Evolutionary conservation across 73 alveolate genomes (phyloP).

Genomic region (Paramecium bursaria): DNA sequence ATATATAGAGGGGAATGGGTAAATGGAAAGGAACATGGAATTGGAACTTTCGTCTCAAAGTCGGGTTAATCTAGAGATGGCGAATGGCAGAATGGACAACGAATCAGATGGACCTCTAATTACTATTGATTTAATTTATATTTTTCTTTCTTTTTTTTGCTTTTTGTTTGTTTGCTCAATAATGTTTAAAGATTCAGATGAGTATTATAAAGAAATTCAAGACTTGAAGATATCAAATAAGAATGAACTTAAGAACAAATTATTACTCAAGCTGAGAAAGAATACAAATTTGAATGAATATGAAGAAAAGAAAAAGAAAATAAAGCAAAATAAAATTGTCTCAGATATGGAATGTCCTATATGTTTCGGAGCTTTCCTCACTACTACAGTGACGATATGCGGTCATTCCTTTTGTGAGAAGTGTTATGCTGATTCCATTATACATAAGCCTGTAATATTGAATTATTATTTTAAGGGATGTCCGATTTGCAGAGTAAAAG

Average conservation of each 20-base stretch:
- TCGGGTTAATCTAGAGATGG: slow-evolving; percentile 4
- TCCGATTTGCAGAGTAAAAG: slow-evolving; percentile 71
- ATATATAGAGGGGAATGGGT: slow-evolving; percentile 51
- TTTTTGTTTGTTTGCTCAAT: too few species aligned
- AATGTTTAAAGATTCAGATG: slow-evolving; percentile 30
- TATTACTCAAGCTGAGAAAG: slow-evolving; percentile 22
- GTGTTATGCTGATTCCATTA: slow-evolving; percentile 75
- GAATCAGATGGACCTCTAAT: slow-evolving; percentile 42
- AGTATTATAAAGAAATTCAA: slow-evolving; percentile 23
- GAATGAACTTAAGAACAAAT: background rate
- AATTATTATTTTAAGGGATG: slow-evolving; percentile 56
- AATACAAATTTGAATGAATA: background rate
- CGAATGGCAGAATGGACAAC: slow-evolving; percentile 56
- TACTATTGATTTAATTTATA: too few species aligned
- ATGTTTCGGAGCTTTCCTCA: slow-evolving; percentile 69
- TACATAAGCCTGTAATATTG: slow-evolving; percentile 61
- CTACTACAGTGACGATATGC: slow-evolving; percentile 71
- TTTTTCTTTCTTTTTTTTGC: too few species aligned
- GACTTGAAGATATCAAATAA: background rate
- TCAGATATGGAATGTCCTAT: slow-evolving; percentile 73
- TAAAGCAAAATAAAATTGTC: background rate
- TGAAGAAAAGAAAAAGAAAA: slow-evolving; percentile 5
- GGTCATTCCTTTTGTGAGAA: slow-evolving; percentile 83
- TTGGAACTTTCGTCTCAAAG: background rate
- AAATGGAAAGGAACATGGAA: slow-evolving; percentile 58